Conservation (phyloP, 371 early-diverging fungal species). For the Mucor piriformis region DNA sequence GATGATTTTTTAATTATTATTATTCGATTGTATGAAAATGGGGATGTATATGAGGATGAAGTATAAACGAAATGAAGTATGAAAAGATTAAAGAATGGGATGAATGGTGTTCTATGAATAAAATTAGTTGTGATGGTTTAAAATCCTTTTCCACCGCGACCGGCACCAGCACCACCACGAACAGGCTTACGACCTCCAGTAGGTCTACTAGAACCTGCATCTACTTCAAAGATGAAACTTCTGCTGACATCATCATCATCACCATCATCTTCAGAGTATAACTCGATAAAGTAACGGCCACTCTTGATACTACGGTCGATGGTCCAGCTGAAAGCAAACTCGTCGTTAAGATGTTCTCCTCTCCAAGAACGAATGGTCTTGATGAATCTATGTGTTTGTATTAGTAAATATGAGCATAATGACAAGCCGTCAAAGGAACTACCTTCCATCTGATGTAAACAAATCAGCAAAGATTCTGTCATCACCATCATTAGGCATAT, state of each 20-base stretch:
- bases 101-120: no score
- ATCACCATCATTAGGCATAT: conserved; percentile 15
- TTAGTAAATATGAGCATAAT: not conserved
- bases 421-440: not conserved
- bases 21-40: no score
- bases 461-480: conserved; percentile 18
- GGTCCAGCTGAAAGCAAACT: conserved; percentile 13
- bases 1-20: no score
- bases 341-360: conserved; percentile 8
- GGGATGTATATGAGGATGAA: no score
- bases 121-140: no score
- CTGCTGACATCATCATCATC: conserved; percentile 14
- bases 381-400: conserved; percentile 3
- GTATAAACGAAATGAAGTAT: no score
- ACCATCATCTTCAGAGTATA: conserved; percentile 16
- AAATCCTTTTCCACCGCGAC: not conserved
- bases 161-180: not conserved
- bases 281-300: conserved; percentile 22
- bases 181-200: not conserved
- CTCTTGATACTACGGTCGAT: conserved; percentile 8
- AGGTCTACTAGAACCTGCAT: not conserved
- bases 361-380: conserved; percentile 10
- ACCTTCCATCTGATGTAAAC: conserved; percentile 15
- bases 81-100: no score
- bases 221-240: conserved; percentile 7